Percentiles rank a stretch among this genome's conserved stretches.
Conservation (phyloP, 495 filamentous ascomycete genomes). For the Xylaria nigripes region DNA sequence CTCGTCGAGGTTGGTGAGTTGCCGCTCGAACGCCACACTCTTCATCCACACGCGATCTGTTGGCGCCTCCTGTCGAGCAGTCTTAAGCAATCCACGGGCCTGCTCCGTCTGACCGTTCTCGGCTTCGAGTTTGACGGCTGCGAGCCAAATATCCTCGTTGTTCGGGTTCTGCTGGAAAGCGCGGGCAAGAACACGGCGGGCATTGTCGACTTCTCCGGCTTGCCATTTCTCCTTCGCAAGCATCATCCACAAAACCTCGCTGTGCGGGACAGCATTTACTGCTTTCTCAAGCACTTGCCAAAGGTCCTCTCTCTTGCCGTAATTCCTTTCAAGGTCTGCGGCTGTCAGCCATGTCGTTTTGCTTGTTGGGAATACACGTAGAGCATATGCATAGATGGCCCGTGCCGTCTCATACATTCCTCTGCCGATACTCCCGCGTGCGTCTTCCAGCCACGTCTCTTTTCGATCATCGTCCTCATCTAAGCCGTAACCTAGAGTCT, state of each 20-base stretch:
- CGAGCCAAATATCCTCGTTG: constrained; percentile 95
- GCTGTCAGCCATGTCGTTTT: constrained; percentile 81
- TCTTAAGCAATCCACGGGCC: constrained; percentile 69
- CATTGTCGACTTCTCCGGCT: constrained; percentile 74
- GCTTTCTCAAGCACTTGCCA: constrained; percentile 85
- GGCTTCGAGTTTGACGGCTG: constrained; percentile 89
- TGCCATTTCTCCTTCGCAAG: constrained; percentile 91
- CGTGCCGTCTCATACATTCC: constrained; percentile 82
- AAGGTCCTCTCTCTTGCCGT: constrained; percentile 75
- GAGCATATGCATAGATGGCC: constrained; percentile 84
- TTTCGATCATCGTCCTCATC: constrained; percentile 97
- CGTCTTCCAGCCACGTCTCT: constrained; percentile 91
- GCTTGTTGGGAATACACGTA: constrained; percentile 78
- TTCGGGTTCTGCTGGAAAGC: constrained; percentile 91
- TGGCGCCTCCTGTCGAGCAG: constrained; percentile 74
- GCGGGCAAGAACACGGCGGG: constrained; percentile 68
- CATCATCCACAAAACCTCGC: constrained; percentile 91
- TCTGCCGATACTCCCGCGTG: constrained; percentile 64
- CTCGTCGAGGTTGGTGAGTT: constrained; percentile 65
- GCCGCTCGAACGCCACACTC: constrained; percentile 82
- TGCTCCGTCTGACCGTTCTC: constrained; percentile 72
- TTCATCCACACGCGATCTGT: constrained; percentile 97
- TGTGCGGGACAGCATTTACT: constrained; percentile 82
- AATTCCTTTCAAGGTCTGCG: constrained; percentile 82
- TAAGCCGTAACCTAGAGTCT: constrained; percentile 86